These are phyloP conservation scores for Diaporthe nobilis DNA, from an alignment of 2,329 filamentous ascomycete species.

Conservation along the genomic window DNA sequence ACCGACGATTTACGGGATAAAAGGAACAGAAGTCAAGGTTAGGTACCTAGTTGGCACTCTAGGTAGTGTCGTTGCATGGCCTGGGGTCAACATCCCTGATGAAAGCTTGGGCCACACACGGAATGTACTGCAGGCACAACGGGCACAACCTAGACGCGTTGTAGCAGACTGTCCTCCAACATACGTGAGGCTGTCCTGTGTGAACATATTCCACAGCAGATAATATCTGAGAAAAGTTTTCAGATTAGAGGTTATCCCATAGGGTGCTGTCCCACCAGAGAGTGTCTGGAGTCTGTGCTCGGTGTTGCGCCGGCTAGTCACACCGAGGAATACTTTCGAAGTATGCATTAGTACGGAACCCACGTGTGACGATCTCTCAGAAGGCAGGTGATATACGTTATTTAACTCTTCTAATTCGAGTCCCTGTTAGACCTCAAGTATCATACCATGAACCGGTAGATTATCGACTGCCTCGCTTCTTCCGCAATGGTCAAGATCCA, in stretches of 20 bases:
- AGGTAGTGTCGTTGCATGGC: background rate
- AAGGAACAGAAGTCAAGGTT: background rate
- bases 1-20: background rate
- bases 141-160: background rate
- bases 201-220: background rate
- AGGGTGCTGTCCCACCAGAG: background rate
- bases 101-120: conserved; percentile 18
- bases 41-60: background rate
- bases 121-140: too few relatives aligned
- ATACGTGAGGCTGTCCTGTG: background rate
- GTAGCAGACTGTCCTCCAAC: background rate
- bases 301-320: background rate
- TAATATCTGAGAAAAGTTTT: too few relatives aligned
- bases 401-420: background rate
- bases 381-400: background rate
- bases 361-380: background rate
- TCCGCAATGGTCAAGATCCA: background rate
- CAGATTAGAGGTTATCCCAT: background rate
- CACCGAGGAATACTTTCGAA: background rate
- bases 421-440: too few relatives aligned
- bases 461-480: background rate
- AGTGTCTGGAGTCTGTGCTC: background rate
- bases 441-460: background rate
- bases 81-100: conserved; percentile 8
- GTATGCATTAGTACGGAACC: background rate